Base-by-base conservation (phyloP, 1,284 basidiomycete species). In the Cutaneotrichosporon sp. region DNA sequence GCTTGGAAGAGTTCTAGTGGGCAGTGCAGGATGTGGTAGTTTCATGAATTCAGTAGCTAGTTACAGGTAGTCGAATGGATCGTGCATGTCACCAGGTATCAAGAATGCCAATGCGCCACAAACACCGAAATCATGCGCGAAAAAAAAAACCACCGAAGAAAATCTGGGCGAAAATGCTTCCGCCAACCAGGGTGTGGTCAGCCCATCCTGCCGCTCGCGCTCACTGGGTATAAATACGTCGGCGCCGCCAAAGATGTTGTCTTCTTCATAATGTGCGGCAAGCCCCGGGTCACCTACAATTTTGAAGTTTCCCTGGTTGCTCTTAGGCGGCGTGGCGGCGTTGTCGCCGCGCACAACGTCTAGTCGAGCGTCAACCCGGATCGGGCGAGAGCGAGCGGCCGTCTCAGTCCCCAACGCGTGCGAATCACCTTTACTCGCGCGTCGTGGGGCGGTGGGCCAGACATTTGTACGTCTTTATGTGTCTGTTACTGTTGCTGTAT, bases 291-390 rank as follows among this genome's bases (percentile, higher is more conserved):
- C 44, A n/a, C n/a, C n/a, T n/a, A n/a, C n/a, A n/a, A n/a, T n/a
- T n/a, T n/a, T n/a, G n/a, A 47, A 46, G 49, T 53, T 60, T 62
- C 63, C 67, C 56, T 57, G 61, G 64, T 69, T 68, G 67, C 66
- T 68, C 67, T 58, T 62, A 53, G 48, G 45, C 58, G 51, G 55
- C 38, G n/a, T 20, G 3, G 23, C 42, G 18, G 17, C 30, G 23
- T 17, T 18, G 23, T n/a, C 15, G 26, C 40, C 26, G 45, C 23
- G 30, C 22, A 33, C 42, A 10, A 63, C 58, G 54, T 47, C 46
- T 54, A 59, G 63, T 70, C 57, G 68, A 70, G 68, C 64, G 68
- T 70, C 68, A 70, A 65, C 43, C 65, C 60, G 56, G 49, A 54
- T 56, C 51, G 5, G 55, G 63, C 65, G 44, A 70, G 64, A 68